Evolutionary conservation across 2,329 filamentous ascomycete species (phyloP), one percentile per base, ranked within the genome.

Genomic region (Fusarium liriodendri): DNA sequence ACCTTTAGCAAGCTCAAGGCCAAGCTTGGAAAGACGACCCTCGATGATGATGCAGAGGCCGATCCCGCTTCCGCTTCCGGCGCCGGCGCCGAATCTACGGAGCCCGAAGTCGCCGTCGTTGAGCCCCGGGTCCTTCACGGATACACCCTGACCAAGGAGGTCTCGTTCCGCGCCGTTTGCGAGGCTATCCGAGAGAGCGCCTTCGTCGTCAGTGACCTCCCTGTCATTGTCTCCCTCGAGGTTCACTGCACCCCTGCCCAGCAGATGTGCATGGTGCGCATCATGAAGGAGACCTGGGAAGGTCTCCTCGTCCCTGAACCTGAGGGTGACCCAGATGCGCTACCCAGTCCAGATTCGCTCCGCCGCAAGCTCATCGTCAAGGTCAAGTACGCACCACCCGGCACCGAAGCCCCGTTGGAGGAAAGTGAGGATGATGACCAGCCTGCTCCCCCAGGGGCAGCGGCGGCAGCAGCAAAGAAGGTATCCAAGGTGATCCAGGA

Each of bases 201-300:
- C 1, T 98, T 98, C 78, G 84, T 89, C 4, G 89, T 87, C 5
- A 92, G 90, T 22, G 92, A 96, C 70, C 85, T 97, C 20, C 97
- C 97, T 0, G 86, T 99, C n/a, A 96, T 98, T 69, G 93, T 98
- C 77, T 98, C 95, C 79, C 88, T 99, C 35, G 97, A 99, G 82
- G 94, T 98, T 0, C 97, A 98, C 84, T 95, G 95, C 73, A 88
- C 87, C 71, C 84, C 90, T 0, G 89, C 92, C 66, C 97, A 99
- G 83, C 97, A 99, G 81, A 89, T 93, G 73, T 88, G 92, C 67
- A 98, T 98, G 94, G 95, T 98, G 6, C 88, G 93, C 70, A 97
- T 98, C 78, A 98, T 99, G 91, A 88, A 91, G 71, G 90, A 97
- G 70, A 90, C 90, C 29, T 99, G 95, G 94, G 87, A 87, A n/a